Conservation (phyloP, 257 asterid genomes). For the Solanum etuberosum region DNA sequence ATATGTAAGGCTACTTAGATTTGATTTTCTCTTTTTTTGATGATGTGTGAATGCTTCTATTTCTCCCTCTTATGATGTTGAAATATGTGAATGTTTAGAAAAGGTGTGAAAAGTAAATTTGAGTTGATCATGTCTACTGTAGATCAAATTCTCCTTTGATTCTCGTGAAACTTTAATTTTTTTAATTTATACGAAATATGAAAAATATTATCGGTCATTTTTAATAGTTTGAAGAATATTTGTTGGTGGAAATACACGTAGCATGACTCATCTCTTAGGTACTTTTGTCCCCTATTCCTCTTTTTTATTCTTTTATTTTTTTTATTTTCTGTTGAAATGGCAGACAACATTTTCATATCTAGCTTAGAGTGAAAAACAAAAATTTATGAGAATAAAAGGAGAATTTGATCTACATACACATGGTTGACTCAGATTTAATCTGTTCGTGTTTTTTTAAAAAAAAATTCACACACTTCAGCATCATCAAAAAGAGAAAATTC, state of each 20-base stretch:
- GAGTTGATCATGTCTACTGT: not conserved
- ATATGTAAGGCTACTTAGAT: not conserved
- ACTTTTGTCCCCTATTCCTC: too few species aligned
- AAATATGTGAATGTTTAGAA: not conserved
- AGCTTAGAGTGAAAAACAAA: too few species aligned
- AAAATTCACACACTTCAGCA: not conserved
- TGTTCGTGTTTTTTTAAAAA: not conserved
- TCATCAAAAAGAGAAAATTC: not conserved
- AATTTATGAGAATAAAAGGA: not conserved
- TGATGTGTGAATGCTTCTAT: not conserved
- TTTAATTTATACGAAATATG: too few species aligned
- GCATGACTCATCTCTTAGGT: too few species aligned
- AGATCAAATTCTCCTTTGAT: not conserved
- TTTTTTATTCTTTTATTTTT: too few species aligned
- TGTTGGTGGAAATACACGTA: too few species aligned
- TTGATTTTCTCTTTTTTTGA: not conserved
- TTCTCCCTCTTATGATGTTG: not conserved
- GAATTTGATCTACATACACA: not conserved
- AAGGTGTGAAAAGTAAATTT: not conserved
- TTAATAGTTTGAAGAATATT: too few species aligned
- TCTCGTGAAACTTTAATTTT: not conserved
- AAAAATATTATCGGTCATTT: too few species aligned
- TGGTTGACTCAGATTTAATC: not conserved
- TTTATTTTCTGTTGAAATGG: too few species aligned
- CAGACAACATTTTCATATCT: too few species aligned